Conservation (phyloP, 805 yeast species). For the Sugiyamaella mastotermitis region DNA sequence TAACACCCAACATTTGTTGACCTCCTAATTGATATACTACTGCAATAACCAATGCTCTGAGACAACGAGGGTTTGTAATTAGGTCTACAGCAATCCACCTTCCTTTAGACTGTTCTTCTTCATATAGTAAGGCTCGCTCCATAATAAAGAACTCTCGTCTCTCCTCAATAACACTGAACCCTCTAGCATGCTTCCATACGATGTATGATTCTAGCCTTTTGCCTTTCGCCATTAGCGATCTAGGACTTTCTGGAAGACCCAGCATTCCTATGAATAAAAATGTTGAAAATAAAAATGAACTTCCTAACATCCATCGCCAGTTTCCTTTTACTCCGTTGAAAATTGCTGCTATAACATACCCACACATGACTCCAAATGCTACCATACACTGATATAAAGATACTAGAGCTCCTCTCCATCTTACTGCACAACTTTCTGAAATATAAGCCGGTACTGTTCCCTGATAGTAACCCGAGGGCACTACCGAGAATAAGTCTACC, state of each 20-base stretch:
- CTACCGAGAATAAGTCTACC: conserved; percentile 9
- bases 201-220: conserved; percentile 9
- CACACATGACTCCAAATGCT: conserved; percentile 12
- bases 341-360: conserved; percentile 11
- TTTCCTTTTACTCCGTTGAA: conserved; percentile 9
- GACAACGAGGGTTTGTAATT: conserved; percentile 9
- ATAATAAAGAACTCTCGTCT: conserved; percentile 10
- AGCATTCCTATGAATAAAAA: conserved; percentile 9
- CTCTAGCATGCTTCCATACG: conserved; percentile 12
- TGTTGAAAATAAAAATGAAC: conserved; percentile 8
- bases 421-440: conserved; percentile 9
- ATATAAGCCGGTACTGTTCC: conserved; percentile 11
- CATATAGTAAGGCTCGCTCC: conserved; percentile 8
- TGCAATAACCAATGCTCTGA: conserved; percentile 11
- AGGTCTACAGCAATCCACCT: conserved; percentile 9
- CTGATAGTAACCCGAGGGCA: conserved; percentile 9
- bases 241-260: conserved; percentile 8
- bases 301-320: conserved; percentile 11
- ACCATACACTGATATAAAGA: conserved; percentile 11
- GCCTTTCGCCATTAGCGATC: conserved; percentile 9
- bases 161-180: conserved; percentile 9
- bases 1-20: conserved; percentile 13
- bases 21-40: conserved; percentile 10
- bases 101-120: conserved; percentile 6
- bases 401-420: conserved; percentile 10